These are phyloP conservation scores for Ophiocordyceps camponoti-rufipedis DNA, from an alignment of 2,329 filamentous ascomycete species.

Conservation along the genomic window DNA sequence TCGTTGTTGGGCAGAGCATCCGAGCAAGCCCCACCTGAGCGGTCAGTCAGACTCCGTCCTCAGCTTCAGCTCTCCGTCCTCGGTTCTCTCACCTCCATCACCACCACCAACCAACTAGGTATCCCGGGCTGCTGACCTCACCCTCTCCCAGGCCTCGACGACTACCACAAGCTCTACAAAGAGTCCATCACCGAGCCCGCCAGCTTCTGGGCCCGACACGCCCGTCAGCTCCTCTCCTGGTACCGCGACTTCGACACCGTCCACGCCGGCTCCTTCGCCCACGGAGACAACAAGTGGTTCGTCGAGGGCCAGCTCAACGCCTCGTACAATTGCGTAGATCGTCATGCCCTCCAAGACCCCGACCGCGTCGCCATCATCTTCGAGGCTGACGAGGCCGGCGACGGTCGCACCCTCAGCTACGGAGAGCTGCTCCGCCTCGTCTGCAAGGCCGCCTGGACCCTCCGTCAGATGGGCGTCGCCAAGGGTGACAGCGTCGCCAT, in stretches of 20 bases:
- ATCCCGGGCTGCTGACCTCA: no score
- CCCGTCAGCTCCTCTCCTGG: conserved; percentile 81
- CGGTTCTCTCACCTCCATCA: no score
- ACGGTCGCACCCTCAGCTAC: conserved; percentile 84
- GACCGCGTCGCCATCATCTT: conserved; percentile 94
- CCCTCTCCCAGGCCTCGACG: conserved; percentile 39
- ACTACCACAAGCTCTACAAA: conserved; percentile 51
- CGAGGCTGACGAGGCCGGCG: conserved; percentile 78
- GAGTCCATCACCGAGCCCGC: conserved; percentile 82
- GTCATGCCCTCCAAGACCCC: conserved; percentile 88
- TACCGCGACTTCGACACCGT: conserved; percentile 84
- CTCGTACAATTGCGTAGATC: conserved; percentile 93
- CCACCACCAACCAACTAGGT: background rate
- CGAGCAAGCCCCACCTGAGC: conserved; percentile 47
- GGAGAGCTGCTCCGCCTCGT: conserved; percentile 86
- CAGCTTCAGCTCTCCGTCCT: no score
- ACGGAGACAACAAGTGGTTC: conserved; percentile 89
- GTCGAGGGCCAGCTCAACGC: conserved; percentile 86
- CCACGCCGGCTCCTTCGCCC: conserved; percentile 51
- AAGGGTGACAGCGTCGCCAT: conserved; percentile 96
- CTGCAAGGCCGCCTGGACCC: conserved; percentile 66
- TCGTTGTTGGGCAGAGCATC: conserved; percentile 36
- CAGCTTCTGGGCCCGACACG: conserved; percentile 75
- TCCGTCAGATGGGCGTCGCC: conserved; percentile 89
- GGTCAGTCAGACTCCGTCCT: no score